phyloP scores from a whole-genome alignment of 2,329 filamentous ascomycete species.

The Microsporum ferrugineum region DNA sequence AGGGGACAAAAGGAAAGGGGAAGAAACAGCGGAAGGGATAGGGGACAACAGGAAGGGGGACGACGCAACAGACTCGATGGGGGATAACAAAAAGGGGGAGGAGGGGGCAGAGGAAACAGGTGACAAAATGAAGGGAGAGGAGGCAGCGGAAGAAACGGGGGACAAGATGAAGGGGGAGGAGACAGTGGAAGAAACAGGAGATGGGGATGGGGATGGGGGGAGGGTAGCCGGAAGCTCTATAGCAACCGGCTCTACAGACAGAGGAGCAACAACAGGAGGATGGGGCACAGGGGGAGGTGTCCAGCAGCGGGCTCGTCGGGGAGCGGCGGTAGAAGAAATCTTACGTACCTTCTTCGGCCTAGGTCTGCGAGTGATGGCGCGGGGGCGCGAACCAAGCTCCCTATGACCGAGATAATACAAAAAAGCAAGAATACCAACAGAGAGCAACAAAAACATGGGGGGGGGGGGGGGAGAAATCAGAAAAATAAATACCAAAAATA shows the following conservation, averaged over 20 bases:
- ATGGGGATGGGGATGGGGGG: background rate
- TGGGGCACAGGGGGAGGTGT: background rate
- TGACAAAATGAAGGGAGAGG: background rate
- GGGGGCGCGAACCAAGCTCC: background rate
- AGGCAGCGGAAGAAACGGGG: background rate
- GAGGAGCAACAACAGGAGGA: background rate
- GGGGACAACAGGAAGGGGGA: background rate
- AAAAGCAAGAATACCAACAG: conserved; percentile 2
- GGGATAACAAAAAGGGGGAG: background rate
- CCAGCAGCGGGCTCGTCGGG: background rate
- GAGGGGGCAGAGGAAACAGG: background rate
- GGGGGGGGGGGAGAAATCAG: background rate
- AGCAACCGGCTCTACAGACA: background rate
- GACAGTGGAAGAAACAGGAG: background rate
- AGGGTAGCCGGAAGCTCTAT: background rate
- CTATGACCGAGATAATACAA: background rate
- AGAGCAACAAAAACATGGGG: background rate
- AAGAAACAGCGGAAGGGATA: background rate
- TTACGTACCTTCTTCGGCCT: background rate
- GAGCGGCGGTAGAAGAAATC: background rate
- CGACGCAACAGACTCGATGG: background rate
- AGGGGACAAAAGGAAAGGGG: conserved; percentile 5
- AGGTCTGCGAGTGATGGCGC: background rate
- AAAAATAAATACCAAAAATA: background rate
- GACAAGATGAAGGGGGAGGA: background rate